Conservation (phyloP, 225 moss, liverwort and hornwort species). For the Physcomitrellopsis africana region DNA sequence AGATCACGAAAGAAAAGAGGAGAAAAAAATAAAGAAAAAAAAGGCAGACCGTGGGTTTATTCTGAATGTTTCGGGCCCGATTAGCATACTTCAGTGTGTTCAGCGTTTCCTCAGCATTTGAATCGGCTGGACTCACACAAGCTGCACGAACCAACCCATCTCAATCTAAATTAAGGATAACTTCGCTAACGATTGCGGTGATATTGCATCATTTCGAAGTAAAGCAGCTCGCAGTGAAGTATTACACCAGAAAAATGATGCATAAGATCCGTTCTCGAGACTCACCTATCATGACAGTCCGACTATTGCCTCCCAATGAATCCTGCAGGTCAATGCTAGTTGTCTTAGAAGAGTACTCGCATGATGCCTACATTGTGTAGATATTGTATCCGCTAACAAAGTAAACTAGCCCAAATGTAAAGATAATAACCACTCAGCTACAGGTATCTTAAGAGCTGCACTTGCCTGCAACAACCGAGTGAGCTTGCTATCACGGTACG, state of each 20-base stretch:
- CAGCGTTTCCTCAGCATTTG: slow-evolving; percentile 94
- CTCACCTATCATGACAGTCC: slow-evolving; percentile 96
- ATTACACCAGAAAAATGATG: not conserved
- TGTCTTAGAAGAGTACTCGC: slow-evolving; percentile 18
- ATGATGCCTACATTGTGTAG: not conserved
- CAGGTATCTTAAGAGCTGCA: slow-evolving; percentile 13
- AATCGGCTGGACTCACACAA: slow-evolving; percentile 98
- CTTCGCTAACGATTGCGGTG: not conserved
- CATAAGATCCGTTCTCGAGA: slow-evolving; percentile 15
- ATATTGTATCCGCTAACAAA: not conserved
- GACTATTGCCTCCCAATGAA: slow-evolving; percentile 97
- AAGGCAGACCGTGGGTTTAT: slow-evolving; percentile 84
- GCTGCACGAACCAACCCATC: slow-evolving; percentile 54
- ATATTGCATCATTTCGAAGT: not conserved
- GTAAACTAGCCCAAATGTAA: not conserved
- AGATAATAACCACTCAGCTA: slow-evolving; percentile 2
- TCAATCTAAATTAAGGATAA: slow-evolving; percentile 17
- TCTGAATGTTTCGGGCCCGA: slow-evolving; percentile 94
- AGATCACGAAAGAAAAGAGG: not conserved
- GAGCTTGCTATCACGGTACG: slow-evolving; percentile 99
- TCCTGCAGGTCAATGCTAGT: slow-evolving; percentile 60
- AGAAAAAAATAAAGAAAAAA: not conserved
- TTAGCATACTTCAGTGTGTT: slow-evolving; percentile 98
- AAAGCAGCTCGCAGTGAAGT: not conserved
- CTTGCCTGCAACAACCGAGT: slow-evolving; percentile 90